Percentiles rank a stretch among this genome's conserved stretches.
Conservation (phyloP, 768 basidiomycete genomes). For the Boletus bicolor region DNA sequence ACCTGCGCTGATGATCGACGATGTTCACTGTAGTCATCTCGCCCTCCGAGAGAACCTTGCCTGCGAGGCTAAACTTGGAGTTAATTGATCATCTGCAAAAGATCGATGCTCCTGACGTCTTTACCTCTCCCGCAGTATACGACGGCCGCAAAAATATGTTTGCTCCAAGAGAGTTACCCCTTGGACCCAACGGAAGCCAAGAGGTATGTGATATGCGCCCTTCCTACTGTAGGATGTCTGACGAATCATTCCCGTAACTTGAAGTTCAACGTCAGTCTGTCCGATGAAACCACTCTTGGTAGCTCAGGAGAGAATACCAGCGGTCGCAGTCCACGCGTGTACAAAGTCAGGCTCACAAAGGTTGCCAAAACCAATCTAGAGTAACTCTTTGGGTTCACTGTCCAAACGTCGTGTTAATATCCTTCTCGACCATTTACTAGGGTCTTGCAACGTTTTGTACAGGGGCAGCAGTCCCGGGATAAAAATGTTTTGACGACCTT, state of each 20-base stretch:
- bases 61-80: conserved; percentile 66
- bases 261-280: conserved; percentile 62
- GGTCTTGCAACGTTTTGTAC: conserved; percentile 59
- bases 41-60: conserved; percentile 66
- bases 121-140: conserved; percentile 71
- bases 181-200: conserved; percentile 47
- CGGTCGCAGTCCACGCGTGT: conserved; percentile 54
- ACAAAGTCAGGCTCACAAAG: conserved; percentile 58
- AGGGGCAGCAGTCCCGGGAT: conserved; percentile 64
- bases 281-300: conserved; percentile 35
- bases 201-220: conserved; percentile 41
- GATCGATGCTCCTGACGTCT: conserved; percentile 55
- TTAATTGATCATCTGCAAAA: conserved; percentile 63
- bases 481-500: conserved; percentile 66
- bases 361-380: conserved; percentile 60
- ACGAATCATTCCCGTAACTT: conserved; percentile 8
- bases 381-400: conserved; percentile 27
- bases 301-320: conserved; percentile 33
- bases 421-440: conserved; percentile 35
- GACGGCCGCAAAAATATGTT: conserved; percentile 82
- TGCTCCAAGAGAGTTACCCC: conserved; percentile 55
- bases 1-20: conserved; percentile 11
- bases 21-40: conserved; percentile 46
- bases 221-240: neutral
- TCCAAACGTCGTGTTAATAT: conserved; percentile 22